Conservation (phyloP, 1,284 basidiomycete species). For the Pseudozyma sp. region DNA sequence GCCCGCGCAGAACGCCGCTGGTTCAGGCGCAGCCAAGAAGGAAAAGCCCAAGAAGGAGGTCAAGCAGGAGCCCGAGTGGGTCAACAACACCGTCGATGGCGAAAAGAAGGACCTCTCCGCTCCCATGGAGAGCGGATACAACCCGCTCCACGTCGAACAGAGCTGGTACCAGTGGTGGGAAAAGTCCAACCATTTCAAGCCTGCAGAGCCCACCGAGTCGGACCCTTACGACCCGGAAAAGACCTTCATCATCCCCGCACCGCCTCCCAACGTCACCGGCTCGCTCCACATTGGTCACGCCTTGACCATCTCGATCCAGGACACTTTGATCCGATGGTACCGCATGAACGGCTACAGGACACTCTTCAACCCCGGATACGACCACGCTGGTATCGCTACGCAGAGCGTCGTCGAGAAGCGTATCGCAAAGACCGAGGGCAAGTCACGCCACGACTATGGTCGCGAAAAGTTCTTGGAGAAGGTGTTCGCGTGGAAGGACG, state of each 20-base stretch:
- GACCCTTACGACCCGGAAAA: constrained; percentile 65
- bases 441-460: constrained; percentile 92
- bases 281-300: constrained; percentile 96
- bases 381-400: constrained; percentile 98
- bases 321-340: constrained; percentile 72
- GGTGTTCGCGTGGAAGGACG: constrained; percentile 97
- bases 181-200: constrained; percentile 88
- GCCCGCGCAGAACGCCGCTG: constrained; percentile 30
- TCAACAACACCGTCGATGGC: constrained; percentile 62
- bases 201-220: constrained; percentile 70
- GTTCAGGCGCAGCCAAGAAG: constrained; percentile 58
- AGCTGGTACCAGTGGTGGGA: constrained; percentile 99
- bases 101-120: constrained; percentile 76
- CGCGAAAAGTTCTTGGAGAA: constrained; percentile 90
- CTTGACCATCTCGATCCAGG: constrained; percentile 91
- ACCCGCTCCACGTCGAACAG: constrained; percentile 92
- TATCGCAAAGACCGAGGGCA: constrained; percentile 83
- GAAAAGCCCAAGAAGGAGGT: constrained; percentile 66
- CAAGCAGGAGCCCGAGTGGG: constrained; percentile 63
- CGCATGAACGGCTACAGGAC: constrained; percentile 91
- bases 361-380: constrained; percentile 92
- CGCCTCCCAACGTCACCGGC: constrained; percentile 99
- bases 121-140: constrained; percentile 90
- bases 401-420: constrained; percentile 98
- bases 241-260: constrained; percentile 87